Base-by-base conservation (phyloP, 768 basidiomycete species). In the Suillus americanus region DNA sequence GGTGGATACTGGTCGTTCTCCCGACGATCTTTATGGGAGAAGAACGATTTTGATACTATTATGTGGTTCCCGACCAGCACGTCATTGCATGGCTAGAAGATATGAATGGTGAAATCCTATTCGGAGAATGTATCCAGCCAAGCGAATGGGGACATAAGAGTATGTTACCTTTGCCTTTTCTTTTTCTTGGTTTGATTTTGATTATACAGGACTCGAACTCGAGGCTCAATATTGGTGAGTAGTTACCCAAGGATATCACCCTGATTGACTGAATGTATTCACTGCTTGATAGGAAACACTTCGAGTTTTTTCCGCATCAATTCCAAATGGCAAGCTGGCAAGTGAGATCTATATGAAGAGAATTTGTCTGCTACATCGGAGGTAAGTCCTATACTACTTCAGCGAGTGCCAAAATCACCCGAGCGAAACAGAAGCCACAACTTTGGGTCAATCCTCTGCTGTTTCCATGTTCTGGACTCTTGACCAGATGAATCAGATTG, bases 401-500 rank as follows among this genome's bases (percentile, higher is more conserved):
- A 23, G 45, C 5, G n/a, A 46, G 2, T n/a, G 45, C 12, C n/a
- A 46, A 10, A 46, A 46, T 46, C 10, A 13, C 45, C n/a, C 5
- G 20, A 46, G n/a, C n/a, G 23, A 23, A 13, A 23, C n/a, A 48
- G 46, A 61, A 46, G 28, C 43, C 0, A n/a, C 23, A 4, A 45
- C 60, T 4, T 25, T 46, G 16, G 12, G 35, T 9, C 37, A 43
- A 46, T 61, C 60, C 28, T 20, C 43, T 20, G 60, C 60, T 2
- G 60, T 3, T 28, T 61, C 43, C 5, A 61, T 46, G 18, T 61
- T 61, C 43, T 41, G 60, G 40, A 45, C 20, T 33, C 60, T 46
- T 8, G 40, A 61, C 5, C 41, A 61, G 5, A 41, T 61, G 46
- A 48, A 61, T 9, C 25, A 61, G 30, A 41, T 61, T n/a, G 13